A percentile compares a stretch with the other conserved stretches of the same genome.
Conservation (phyloP, 2,329 filamentous ascomycete genomes). For the Endocalyx cinctus region DNA sequence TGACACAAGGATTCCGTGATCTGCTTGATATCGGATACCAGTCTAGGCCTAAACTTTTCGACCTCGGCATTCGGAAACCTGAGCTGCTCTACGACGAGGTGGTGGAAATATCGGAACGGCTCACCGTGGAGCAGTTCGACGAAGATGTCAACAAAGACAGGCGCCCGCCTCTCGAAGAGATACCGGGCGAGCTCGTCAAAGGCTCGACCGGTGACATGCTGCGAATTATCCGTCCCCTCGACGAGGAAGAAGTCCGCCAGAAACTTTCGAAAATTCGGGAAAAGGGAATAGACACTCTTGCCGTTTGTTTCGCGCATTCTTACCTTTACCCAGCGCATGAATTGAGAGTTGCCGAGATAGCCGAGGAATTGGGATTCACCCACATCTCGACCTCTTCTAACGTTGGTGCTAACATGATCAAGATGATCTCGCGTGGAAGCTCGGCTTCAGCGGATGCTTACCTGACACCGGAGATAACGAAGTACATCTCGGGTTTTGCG, state of each 20-base stretch:
- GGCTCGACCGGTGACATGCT: slow-evolving; percentile 8
- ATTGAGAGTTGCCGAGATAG: slow-evolving; percentile 55
- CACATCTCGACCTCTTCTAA: slow-evolving; percentile 18
- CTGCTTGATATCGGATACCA: slow-evolving; percentile 15
- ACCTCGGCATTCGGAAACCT: slow-evolving; percentile 17
- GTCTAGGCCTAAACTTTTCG: slow-evolving; percentile 17
- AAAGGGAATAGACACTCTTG: slow-evolving; percentile 9
- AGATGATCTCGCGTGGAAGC: slow-evolving; percentile 19
- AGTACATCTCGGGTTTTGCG: slow-evolving; percentile 15
- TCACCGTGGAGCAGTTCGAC: slow-evolving; percentile 17
- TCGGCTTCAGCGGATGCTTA: slow-evolving; percentile 19
- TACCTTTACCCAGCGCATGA: slow-evolving; percentile 68
- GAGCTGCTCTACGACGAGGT: slow-evolving; percentile 17
- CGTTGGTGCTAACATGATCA: slow-evolving; percentile 18
- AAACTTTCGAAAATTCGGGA: slow-evolving; percentile 1
- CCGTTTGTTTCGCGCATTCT: slow-evolving; percentile 45
- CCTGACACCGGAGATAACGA: slow-evolving; percentile 16
- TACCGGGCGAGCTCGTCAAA: slow-evolving; percentile 8
- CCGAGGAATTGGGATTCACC: slow-evolving; percentile 30
- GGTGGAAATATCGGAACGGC: slow-evolving; percentile 15
- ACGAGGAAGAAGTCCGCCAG: slow-evolving; percentile 3
- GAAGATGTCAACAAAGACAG: slow-evolving; percentile 8
- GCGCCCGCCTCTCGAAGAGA: slow-evolving; percentile 3
- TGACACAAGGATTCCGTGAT: slow-evolving; percentile 5
- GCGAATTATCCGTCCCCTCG: slow-evolving; percentile 3